Conservation (phyloP, 1,284 basidiomycete genomes). For the Puccinia triticina region DNA sequence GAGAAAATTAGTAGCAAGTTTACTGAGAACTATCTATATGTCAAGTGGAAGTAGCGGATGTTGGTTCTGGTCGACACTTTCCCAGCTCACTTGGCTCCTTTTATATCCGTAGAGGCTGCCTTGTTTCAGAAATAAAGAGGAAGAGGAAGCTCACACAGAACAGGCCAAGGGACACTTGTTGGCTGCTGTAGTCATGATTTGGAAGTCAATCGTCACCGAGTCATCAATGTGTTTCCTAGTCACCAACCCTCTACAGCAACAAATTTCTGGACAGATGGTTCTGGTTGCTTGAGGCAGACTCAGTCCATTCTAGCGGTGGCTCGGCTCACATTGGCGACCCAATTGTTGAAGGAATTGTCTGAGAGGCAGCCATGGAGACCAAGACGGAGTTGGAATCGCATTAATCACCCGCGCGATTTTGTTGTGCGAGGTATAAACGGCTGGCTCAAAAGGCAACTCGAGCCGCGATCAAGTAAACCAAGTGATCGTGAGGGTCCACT, state of each 20-base stretch:
- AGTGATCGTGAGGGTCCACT: too few relatives aligned
- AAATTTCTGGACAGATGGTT: not conserved
- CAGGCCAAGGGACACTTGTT: not conserved
- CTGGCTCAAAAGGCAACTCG: too few relatives aligned
- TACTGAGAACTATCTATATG: not conserved
- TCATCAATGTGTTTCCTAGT: not conserved
- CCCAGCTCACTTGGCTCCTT: not conserved
- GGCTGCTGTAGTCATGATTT: not conserved
- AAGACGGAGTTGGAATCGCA: not conserved
- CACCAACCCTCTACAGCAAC: not conserved
- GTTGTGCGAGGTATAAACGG: too few relatives aligned
- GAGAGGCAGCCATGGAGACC: not conserved
- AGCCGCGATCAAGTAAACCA: too few relatives aligned
- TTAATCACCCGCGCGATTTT: too few relatives aligned
- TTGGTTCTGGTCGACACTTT: not conserved
- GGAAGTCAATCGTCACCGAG: not conserved
- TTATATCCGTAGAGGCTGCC: not conserved
- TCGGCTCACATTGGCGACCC: not conserved
- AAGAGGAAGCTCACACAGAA: not conserved
- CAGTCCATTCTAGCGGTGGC: not conserved
- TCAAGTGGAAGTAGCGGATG: slow-evolving; percentile 1
- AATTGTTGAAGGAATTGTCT: not conserved
- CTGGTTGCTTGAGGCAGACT: too few relatives aligned
- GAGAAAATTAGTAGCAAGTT: not conserved
- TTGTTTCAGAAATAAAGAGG: too few relatives aligned